These are phyloP conservation scores for Beauveria caledonica DNA, from an alignment of 2,329 filamentous ascomycete species.

Conservation along the genomic window DNA sequence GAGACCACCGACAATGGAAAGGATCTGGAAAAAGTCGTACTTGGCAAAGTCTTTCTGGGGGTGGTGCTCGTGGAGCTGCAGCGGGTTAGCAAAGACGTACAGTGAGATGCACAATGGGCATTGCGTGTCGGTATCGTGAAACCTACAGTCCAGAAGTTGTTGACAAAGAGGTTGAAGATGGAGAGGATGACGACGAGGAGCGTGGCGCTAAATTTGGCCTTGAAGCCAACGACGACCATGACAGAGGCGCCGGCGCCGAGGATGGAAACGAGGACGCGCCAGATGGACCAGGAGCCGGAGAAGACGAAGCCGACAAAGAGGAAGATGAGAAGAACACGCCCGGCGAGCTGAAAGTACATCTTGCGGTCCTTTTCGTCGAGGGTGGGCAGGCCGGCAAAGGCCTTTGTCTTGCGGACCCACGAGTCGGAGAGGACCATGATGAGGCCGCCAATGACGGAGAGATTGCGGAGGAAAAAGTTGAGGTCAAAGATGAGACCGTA, in stretches of 20 bases:
- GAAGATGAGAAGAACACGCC: conserved; percentile 92
- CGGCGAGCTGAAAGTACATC: conserved; percentile 99
- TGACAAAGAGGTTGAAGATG: conserved; percentile 93
- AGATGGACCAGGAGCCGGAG: conserved; percentile 84
- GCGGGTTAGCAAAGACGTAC: background rate
- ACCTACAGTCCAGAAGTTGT: conserved; percentile 99
- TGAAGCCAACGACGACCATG: conserved; percentile 99
- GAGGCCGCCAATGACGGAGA: conserved; percentile 93
- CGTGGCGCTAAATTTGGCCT: conserved; percentile 97
- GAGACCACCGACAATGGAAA: conserved; percentile 95
- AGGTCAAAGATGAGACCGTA: conserved; percentile 98
- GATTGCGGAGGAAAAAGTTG: conserved; percentile 99
- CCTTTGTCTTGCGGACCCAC: conserved; percentile 96
- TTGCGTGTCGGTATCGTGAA: background rate
- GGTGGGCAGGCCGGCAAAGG: conserved; percentile 85
- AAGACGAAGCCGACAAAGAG: conserved; percentile 96
- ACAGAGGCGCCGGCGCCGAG: conserved; percentile 86
- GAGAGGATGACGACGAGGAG: conserved; percentile 92
- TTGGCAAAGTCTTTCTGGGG: conserved; percentile 99
- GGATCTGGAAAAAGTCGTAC: conserved; percentile 99
- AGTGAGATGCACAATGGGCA: conserved; percentile 16
- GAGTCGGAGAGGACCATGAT: conserved; percentile 98
- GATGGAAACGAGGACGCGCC: conserved; percentile 75
- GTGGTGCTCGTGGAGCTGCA: conserved; percentile 88
- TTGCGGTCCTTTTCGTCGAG: conserved; percentile 99